phyloP scores from a whole-genome alignment of 768 basidiomycete genomes.

The Termitomyces eurrhizus region DNA sequence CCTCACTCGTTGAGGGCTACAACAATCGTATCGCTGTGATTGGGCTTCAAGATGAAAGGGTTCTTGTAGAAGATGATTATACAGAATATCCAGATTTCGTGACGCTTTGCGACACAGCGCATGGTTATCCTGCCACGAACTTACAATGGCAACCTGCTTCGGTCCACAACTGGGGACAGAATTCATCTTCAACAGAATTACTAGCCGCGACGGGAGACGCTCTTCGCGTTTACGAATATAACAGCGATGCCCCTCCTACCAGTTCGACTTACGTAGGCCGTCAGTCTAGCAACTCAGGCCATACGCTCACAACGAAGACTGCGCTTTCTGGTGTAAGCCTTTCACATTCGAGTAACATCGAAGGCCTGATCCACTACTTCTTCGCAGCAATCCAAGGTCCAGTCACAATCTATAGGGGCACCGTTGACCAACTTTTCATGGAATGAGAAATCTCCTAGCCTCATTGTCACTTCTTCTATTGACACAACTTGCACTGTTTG shows the following conservation, averaged over 20 bases:
- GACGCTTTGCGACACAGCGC: slow-evolving; percentile 76
- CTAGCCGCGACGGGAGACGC: slow-evolving; percentile 95
- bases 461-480: slow-evolving; percentile 95
- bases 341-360: slow-evolving; percentile 8
- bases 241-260: slow-evolving; percentile 55
- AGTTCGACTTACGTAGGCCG: slow-evolving; percentile 70
- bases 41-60: slow-evolving; percentile 79
- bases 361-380: slow-evolving; percentile 8
- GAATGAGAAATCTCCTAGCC: slow-evolving; percentile 88
- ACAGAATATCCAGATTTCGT: slow-evolving; percentile 84
- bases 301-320: slow-evolving; percentile 69
- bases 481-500: slow-evolving; percentile 99
- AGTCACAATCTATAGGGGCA: slow-evolving; percentile 77
- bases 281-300: slow-evolving; percentile 50
- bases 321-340: slow-evolving; percentile 75
- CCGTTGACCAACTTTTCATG: slow-evolving; percentile 97
- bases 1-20: slow-evolving; percentile 82
- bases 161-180: slow-evolving; percentile 65
- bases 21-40: slow-evolving; percentile 78
- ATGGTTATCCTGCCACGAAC: slow-evolving; percentile 92
- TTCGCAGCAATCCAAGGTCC: slow-evolving; percentile 82
- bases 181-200: slow-evolving; percentile 66
- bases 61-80: slow-evolving; percentile 83
- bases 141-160: slow-evolving; percentile 89
- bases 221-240: slow-evolving; percentile 87